These are phyloP conservation scores for Nothomitra cinnamomea DNA, from an alignment of 2,329 filamentous ascomycete genomes.

Conservation along the genomic window DNA sequence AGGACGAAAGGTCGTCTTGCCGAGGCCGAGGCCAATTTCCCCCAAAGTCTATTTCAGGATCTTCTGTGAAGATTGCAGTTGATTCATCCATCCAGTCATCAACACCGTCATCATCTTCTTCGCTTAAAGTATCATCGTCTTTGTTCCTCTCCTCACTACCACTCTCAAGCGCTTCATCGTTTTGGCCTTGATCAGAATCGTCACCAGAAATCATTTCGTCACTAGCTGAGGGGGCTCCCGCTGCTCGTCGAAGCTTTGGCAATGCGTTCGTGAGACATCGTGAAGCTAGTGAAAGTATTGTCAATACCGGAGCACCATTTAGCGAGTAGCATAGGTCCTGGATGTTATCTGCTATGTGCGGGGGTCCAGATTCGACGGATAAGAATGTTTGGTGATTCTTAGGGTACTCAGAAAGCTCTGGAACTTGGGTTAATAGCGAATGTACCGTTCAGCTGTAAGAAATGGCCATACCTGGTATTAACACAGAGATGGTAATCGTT, in stretches of 20 bases:
- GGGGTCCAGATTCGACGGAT: conserved; percentile 31
- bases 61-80: too few relatives aligned
- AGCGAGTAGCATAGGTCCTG: conserved; percentile 7
- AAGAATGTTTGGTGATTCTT: conserved; percentile 38
- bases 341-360: conserved; percentile 23
- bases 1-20: too few relatives aligned
- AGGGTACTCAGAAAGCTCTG: conserved; percentile 44
- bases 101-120: neutral
- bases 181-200: neutral
- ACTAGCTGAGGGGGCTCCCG: too few relatives aligned
- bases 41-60: too few relatives aligned
- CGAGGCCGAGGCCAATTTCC: neutral
- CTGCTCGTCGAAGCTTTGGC: too few relatives aligned
- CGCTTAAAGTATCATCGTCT: neutral
- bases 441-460: neutral
- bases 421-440: conserved; percentile 11
- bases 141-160: neutral
- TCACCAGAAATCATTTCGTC: too few relatives aligned
- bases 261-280: neutral
- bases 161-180: neutral
- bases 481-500: conserved; percentile 21
- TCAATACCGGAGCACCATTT: neutral
- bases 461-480: conserved; percentile 15
- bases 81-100: neutral
- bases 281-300: neutral